Evolutionary conservation across 306 rosid genomes (phyloP), one percentile per base, ranked within the genome.

Genomic region (Arachis hypogaea): DNA sequence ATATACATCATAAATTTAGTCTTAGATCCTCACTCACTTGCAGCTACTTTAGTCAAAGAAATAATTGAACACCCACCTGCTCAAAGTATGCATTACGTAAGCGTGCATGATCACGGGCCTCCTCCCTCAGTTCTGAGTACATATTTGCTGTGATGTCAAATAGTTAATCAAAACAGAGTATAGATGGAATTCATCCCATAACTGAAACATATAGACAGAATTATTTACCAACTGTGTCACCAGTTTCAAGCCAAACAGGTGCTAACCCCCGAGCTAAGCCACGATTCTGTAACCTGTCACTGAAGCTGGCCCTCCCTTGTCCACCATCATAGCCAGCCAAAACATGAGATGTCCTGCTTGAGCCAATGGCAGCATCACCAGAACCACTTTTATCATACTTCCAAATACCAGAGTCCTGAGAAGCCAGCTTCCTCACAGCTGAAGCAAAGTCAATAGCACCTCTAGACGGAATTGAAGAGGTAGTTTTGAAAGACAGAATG

Each of bases 81-180:
- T 91, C 97, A 80, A 91, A 87, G 72, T 87, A 88, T 43, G 89
- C 97, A 86, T 91, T 91, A 7, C 94, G 90, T 22, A 91, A 36
- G 33, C 89, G 89, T 59, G 97, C 97, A 77, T 91, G 97, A 78
- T 88, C 97, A 50, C 94, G 88, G 70, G 97, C 97, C 84, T 91
- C 97, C 81, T 82, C 97, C 78, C 92, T 86, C 76, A 85, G 78
- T 79, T 91, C 90, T 49, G 97, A 86, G 82, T 86, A 86, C 89
- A 91, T 86, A 80, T 82, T 82, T 47, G 86, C 97, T 91, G 97
- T 69, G 84, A 91, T 63, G 71, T 74, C 80, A 79, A 79, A 51
- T 66, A 57, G 80, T 88, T 78, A 82, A 68, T 78, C 65, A 71
- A 78, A 44, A 68, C 58, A 71, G 28, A 22, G 28, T 57, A 56